These are phyloP conservation scores for Didymella exigua DNA, from an alignment of 2,329 filamentous ascomycete genomes.

Conservation along the genomic window DNA sequence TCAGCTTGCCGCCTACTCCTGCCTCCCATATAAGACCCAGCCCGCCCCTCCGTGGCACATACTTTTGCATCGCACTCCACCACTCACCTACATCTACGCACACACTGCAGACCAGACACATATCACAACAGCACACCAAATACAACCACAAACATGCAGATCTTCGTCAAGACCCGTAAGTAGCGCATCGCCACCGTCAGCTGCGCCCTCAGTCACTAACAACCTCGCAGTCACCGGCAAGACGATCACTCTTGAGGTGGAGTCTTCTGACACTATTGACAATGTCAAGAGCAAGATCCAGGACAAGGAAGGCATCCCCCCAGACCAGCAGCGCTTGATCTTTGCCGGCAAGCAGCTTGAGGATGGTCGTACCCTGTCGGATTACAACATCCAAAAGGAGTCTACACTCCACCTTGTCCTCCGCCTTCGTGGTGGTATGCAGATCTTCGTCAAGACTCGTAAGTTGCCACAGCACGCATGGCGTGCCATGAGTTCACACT, in stretches of 20 bases:
- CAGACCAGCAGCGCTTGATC: constrained; percentile 95
- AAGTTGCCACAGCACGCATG: constrained; percentile 30
- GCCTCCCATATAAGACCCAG: constrained; percentile 39
- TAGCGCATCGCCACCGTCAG: constrained; percentile 45
- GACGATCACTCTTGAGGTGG: constrained; percentile 71
- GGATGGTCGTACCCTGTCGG: constrained; percentile 86
- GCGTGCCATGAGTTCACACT: constrained; percentile 39
- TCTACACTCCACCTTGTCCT: constrained; percentile 77
- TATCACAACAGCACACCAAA: constrained; percentile 15
- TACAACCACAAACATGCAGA: constrained; percentile 71
- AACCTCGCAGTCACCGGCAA: constrained; percentile 64
- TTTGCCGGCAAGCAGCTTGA: constrained; percentile 98
- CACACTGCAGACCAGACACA: constrained; percentile 15
- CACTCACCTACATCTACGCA: constrained; percentile 14
- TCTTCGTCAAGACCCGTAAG: constrained; percentile 96
- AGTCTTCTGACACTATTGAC: constrained; percentile 86
- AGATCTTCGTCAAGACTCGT: constrained; percentile 68
- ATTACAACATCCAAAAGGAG: constrained; percentile 94
- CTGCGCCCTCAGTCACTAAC: constrained; percentile 40
- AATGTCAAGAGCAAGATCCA: constrained; percentile 98
- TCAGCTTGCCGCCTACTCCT: constrained; percentile 39
- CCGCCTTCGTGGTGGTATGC: constrained; percentile 69
- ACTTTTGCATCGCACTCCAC: constrained; percentile 22
- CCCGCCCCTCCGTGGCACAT: constrained; percentile 21
- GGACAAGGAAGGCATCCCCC: constrained; percentile 96